Evolutionary conservation across 2,329 filamentous ascomycete genomes (phyloP).

Genomic region (Fusarium newnesense): DNA sequence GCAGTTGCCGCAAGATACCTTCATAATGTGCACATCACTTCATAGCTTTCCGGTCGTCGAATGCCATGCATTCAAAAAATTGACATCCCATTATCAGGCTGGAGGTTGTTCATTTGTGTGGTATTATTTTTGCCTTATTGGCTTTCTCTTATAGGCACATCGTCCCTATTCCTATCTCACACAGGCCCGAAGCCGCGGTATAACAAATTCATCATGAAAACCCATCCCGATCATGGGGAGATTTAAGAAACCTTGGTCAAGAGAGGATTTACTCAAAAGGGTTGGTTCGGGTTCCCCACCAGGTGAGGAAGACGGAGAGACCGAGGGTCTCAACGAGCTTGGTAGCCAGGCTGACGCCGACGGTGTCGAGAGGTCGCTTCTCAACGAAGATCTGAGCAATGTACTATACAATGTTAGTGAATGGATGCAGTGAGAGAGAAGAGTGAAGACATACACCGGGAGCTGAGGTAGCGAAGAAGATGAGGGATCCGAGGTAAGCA

Average conservation of each 20-base stretch:
- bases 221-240: slow-evolving; percentile 16
- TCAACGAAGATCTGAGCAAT: slow-evolving; percentile 88
- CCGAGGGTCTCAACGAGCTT: slow-evolving; percentile 94
- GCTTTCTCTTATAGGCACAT: slow-evolving; percentile 37
- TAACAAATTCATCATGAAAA: slow-evolving; percentile 36
- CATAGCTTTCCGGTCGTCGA: neutral
- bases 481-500: slow-evolving; percentile 88
- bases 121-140: slow-evolving; percentile 35
- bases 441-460: slow-evolving; percentile 73
- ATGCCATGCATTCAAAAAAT: neutral
- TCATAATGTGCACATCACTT: neutral
- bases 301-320: slow-evolving; percentile 90
- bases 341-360: slow-evolving; percentile 84
- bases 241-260: slow-evolving; percentile 25
- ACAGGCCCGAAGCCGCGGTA: slow-evolving; percentile 21
- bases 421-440: neutral
- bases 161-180: slow-evolving; percentile 32
- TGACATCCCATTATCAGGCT: neutral
- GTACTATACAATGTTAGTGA: slow-evolving; percentile 64
- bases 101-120: slow-evolving; percentile 25
- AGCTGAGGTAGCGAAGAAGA: slow-evolving; percentile 91
- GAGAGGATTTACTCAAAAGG: slow-evolving; percentile 76
- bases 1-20: neutral
- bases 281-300: slow-evolving; percentile 97
- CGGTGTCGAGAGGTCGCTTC: slow-evolving; percentile 90